Conservation (phyloP, 306 rosid genomes). For the Acmispon strigosus region DNA sequence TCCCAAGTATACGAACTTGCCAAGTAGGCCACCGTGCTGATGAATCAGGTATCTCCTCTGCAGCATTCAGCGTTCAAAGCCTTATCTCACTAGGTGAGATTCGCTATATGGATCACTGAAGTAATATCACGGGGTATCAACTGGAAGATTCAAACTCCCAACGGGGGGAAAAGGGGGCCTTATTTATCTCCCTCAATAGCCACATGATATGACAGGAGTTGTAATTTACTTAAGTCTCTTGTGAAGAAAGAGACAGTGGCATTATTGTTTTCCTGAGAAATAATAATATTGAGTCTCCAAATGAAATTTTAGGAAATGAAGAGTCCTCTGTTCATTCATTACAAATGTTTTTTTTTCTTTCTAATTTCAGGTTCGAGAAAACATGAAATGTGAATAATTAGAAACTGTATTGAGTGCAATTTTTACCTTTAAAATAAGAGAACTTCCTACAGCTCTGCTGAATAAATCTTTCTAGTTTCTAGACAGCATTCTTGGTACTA, state of each 20-base stretch:
- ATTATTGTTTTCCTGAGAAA: neutral
- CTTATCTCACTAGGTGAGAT: too few relatives aligned
- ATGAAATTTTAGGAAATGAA: neutral
- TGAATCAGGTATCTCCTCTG: slow-evolving; percentile 12
- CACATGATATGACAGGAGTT: neutral
- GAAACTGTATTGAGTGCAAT: neutral
- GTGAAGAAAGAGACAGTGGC: slow-evolving; percentile 2
- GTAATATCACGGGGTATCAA: neutral
- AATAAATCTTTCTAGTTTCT: neutral
- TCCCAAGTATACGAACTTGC: slow-evolving; percentile 33
- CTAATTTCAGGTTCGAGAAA: neutral
- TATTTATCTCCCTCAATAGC: neutral
- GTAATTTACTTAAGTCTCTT: slow-evolving; percentile 3
- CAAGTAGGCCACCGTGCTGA: slow-evolving; percentile 14
- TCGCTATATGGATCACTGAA: too few relatives aligned
- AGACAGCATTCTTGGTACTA: neutral
- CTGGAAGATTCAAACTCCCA: neutral
- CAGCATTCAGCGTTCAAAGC: neutral
- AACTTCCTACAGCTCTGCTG: neutral
- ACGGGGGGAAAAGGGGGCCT: neutral
- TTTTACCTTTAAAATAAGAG: neutral
- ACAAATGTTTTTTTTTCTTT: neutral
- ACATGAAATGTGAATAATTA: neutral
- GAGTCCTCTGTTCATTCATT: neutral
- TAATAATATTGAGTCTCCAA: neutral